Evolutionary conservation across 768 basidiomycete species (phyloP), one percentile per base, ranked within the genome.

Genomic region (Boletus rex-veris): DNA sequence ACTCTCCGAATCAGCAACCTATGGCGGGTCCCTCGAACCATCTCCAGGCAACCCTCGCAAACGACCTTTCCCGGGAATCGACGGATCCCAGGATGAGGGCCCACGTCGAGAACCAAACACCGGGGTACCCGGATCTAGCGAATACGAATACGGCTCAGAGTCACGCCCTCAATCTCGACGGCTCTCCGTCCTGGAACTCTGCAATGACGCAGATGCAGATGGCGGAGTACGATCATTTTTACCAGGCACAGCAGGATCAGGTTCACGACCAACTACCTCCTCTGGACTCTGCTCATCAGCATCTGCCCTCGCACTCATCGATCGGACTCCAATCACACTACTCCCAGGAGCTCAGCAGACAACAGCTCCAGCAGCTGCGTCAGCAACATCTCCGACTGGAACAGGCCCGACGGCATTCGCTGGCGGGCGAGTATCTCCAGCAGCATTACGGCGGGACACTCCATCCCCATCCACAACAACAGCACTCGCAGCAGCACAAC

Each of bases 121-220:
- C 61, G 61, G 62, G 41, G 21, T 66, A 64, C 35, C 63, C 59
- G 65, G 66, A 68, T 58, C 60, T 67, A 51, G 59, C 49, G 76
- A 77, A 41, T 83, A 86, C 76, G 85, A 86, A 51, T 86, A 87
- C 72, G 88, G 82, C 21, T 67, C 78, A 59, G 87, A 88, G 60
- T 88, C 86, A 64, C 78, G 89, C 63, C 89, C 89, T 58, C 83
- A 86, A 65, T 88, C 85, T 74, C 80, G 89, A 62, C 75, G 89
- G 56, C 83, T 91, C 80, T 79, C 85, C 71, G 85, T 91, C 80
- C 81, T 90, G 87, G 89, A 91, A 62, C 85, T 91, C 79, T 90
- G 88, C 81, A 89, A 90, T 80, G 86, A 87, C 76, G 68, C 76
- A 67, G 72, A 72, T 72, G 70, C 71, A 69, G 70, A 74, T 73